Evolutionary conservation across 257 asterid genomes (phyloP), one percentile per base, ranked within the genome.

Genomic region (Anisodus acutangulus): DNA sequence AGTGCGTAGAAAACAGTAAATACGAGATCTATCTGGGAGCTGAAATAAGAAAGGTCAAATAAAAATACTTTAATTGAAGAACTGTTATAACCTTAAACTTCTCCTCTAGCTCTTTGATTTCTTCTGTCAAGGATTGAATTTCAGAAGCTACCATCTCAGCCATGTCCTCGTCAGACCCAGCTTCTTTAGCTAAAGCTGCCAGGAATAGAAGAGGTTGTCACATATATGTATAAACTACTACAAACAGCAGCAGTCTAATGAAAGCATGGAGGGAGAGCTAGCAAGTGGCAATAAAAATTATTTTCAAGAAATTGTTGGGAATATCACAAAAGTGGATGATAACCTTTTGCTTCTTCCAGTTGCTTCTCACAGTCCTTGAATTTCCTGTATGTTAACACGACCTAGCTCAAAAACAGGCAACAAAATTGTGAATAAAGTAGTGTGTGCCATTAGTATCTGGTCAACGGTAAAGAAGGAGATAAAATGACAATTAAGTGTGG

Each of bases 331-430:
- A 85, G 71, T 9, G 66, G 45, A 85, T 78, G 81, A 69, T 43
- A 82, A 97, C 98, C 98, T 95, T 91, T 97, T 39, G 98, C 74
- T 89, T 97, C 98, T 88, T 95, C 96, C 85, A 97, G 82, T 88
- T 95, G 98, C 89, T 91, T 95, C 89, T 90, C 96, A 84, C 93
- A 95, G 26, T 92, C 96, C 91, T 90, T 97, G 91, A 85, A 97
- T 86, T 87, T 91, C 87, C 90, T 92, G 84, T 85, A 97, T 47
- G 91, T 88, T 55, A 89, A 84, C 80, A 97, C 98, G 37, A 97
- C 99, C 99, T 97, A 90, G 83, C 41, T 83, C 86, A 90, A 87
- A 86, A 83, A 59, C 80, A 84, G 39, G 78, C 69, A 51, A 66
- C 64, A 68, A 74, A 74, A 66, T 64, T 83, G 31, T 60, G 49